Percentiles rank a stretch among this genome's conserved stretches.
These are phyloP conservation scores for Umbilicaria muhlenbergii DNA, from an alignment of 495 filamentous ascomycete species.

Conservation along the genomic window DNA sequence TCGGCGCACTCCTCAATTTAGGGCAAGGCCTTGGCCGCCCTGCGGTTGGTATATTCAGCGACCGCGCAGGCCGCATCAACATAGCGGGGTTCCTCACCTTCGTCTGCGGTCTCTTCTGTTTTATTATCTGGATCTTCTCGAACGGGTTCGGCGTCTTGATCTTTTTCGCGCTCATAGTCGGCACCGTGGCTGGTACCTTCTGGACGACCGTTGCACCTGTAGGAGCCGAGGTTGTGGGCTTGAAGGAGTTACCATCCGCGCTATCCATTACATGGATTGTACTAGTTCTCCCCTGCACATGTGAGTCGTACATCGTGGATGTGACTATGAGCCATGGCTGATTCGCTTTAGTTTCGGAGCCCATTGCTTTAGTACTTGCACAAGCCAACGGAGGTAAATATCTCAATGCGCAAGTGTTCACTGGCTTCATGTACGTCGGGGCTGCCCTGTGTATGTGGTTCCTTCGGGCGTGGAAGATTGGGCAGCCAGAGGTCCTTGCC, in stretches of 20 bases:
- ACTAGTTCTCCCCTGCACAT: constrained; percentile 55
- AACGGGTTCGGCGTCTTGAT: constrained; percentile 43
- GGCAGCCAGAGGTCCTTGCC: constrained; percentile 8
- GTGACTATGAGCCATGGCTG: neutral
- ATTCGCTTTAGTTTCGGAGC: constrained; percentile 34
- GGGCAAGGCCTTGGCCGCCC: constrained; percentile 49
- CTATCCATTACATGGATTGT: constrained; percentile 65
- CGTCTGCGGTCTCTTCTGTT: constrained; percentile 39
- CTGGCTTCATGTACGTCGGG: constrained; percentile 41
- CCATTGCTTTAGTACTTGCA: constrained; percentile 46
- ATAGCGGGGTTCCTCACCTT: constrained; percentile 45
- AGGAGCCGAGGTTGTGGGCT: constrained; percentile 60
- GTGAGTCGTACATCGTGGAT: constrained; percentile 12
- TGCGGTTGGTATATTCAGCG: constrained; percentile 50
- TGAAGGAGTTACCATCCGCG: constrained; percentile 53
- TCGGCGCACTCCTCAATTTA: constrained; percentile 53
- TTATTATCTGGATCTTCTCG: constrained; percentile 57
- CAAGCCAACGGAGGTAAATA: constrained; percentile 30
- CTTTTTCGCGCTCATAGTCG: constrained; percentile 47
- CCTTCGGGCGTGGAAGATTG: constrained; percentile 22
- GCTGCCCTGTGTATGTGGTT: constrained; percentile 36
- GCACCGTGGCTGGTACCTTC: constrained; percentile 51
- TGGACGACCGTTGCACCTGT: constrained; percentile 62
- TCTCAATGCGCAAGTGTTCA: constrained; percentile 45
- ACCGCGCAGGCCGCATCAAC: constrained; percentile 51